A percentile compares a stretch with the other conserved stretches of the same genome.
These are phyloP conservation scores for Capronia coronata DNA, from an alignment of 2,329 filamentous ascomycete genomes.

Conservation along the genomic window DNA sequence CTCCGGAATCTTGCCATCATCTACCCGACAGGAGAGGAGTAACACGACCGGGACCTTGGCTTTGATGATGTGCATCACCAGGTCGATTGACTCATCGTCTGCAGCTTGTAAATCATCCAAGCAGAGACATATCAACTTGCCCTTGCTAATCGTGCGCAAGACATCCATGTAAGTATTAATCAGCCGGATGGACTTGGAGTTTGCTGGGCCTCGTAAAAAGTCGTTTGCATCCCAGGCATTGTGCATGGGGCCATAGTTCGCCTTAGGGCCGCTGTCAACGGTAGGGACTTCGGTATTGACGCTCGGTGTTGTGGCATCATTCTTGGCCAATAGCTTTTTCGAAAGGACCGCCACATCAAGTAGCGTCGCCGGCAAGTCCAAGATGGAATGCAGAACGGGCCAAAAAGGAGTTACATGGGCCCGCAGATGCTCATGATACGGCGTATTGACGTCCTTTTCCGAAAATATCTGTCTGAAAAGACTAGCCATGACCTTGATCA, in stretches of 20 bases:
- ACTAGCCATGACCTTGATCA: slow-evolving; percentile 54
- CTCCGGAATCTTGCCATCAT: slow-evolving; percentile 51
- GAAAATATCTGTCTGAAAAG: slow-evolving; percentile 60
- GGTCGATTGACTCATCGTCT: slow-evolving; percentile 76
- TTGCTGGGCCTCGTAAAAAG: slow-evolving; percentile 37
- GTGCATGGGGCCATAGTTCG: slow-evolving; percentile 3
- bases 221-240: slow-evolving; percentile 26
- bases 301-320: slow-evolving; percentile 18
- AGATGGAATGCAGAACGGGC: slow-evolving; percentile 49
- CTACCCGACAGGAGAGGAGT: slow-evolving; percentile 67
- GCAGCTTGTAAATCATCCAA: slow-evolving; percentile 88
- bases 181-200: slow-evolving; percentile 57
- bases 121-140: slow-evolving; percentile 82
- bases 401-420: slow-evolving; percentile 52
- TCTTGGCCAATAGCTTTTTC: slow-evolving; percentile 30
- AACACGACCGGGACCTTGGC: slow-evolving; percentile 75
- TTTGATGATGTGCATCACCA: slow-evolving; percentile 72
- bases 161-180: slow-evolving; percentile 87
- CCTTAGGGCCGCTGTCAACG: slow-evolving; percentile 11
- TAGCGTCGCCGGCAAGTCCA: slow-evolving; percentile 63
- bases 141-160: slow-evolving; percentile 68
- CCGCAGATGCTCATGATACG: slow-evolving; percentile 55
- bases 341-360: slow-evolving; percentile 36
- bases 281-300: slow-evolving; percentile 24
- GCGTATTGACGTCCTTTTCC: slow-evolving; percentile 55